A percentile compares a stretch with the other conserved stretches of the same genome.
Conservation (phyloP, 306 rosid species). For the Sesbania bispinosa region DNA sequence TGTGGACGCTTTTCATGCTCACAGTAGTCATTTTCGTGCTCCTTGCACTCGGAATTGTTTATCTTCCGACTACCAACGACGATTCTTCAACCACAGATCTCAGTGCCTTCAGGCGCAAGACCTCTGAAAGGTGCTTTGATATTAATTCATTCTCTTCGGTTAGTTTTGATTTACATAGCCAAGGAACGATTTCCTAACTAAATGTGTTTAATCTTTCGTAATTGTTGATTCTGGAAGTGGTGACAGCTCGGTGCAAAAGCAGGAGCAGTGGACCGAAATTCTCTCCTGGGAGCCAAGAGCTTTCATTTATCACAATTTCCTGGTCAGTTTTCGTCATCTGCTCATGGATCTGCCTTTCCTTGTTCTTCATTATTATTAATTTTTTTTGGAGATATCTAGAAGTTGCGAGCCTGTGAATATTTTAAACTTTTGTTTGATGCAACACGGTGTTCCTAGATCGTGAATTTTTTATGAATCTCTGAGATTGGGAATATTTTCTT, state of each 20-base stretch:
- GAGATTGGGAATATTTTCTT: not conserved
- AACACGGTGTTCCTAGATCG: not conserved
- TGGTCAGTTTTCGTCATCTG: slow-evolving; percentile 48
- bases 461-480: not conserved
- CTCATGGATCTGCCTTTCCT: not conserved
- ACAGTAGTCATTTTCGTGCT: slow-evolving; percentile 52
- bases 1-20: slow-evolving; percentile 51
- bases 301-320: slow-evolving; percentile 76
- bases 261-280: slow-evolving; percentile 72
- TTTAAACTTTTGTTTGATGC: not conserved
- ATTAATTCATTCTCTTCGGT: not conserved
- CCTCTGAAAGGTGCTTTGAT: slow-evolving; percentile 57
- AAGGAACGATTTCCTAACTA: not conserved
- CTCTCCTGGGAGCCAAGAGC: slow-evolving; percentile 95
- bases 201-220: too few species aligned
- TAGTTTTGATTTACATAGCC: not conserved
- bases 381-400: not conserved
- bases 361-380: not conserved
- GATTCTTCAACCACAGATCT: slow-evolving; percentile 44
- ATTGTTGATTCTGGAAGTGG: slow-evolving; percentile 28
- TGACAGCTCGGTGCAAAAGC: slow-evolving; percentile 46
- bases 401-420: not conserved
- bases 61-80: slow-evolving; percentile 54
- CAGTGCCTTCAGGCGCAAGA: slow-evolving; percentile 48
- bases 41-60: slow-evolving; percentile 60